Percentiles rank a stretch among this genome's conserved stretches.
phyloP scores from a whole-genome alignment of 257 asterid species.

The Solanum tacnaense region DNA sequence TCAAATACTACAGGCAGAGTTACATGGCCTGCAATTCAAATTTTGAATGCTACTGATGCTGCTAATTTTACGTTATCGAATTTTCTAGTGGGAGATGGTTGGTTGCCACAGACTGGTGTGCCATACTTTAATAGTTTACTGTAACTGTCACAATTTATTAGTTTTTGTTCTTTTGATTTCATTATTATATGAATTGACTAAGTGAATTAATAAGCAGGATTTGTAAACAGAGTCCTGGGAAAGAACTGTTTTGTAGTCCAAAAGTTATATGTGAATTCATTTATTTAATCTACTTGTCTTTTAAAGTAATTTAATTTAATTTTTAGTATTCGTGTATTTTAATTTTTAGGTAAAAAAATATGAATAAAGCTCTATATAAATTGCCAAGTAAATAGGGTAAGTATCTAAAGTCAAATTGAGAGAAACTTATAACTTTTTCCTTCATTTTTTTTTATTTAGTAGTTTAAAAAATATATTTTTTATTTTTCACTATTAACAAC shows the following conservation, averaged over 20 bases:
- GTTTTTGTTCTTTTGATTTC: background rate
- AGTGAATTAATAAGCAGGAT: background rate
- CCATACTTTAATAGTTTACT: slow-evolving; percentile 30
- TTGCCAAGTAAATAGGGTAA: too few species aligned
- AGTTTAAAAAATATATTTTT: too few species aligned
- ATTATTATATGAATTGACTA: background rate
- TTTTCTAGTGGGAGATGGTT: slow-evolving; percentile 43
- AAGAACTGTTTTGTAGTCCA: background rate
- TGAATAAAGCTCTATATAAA: too few species aligned
- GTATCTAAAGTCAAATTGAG: too few species aligned
- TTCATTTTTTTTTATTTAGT: too few species aligned
- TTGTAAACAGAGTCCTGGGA: background rate
- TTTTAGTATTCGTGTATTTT: too few species aligned
- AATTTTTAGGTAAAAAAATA: too few species aligned
- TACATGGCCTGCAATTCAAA: slow-evolving; percentile 57
- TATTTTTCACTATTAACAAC: too few species aligned
- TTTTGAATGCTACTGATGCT: slow-evolving; percentile 36
- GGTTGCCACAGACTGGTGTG: slow-evolving; percentile 51
- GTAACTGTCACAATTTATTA: background rate
- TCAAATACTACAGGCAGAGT: slow-evolving; percentile 39
- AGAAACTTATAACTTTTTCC: too few species aligned
- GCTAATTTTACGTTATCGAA: slow-evolving; percentile 39
- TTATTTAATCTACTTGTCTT: background rate
- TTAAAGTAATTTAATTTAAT: background rate
- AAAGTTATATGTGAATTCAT: background rate